Base-by-base conservation (phyloP, 257 asterid genomes). In the Salvia rosmarinus region DNA sequence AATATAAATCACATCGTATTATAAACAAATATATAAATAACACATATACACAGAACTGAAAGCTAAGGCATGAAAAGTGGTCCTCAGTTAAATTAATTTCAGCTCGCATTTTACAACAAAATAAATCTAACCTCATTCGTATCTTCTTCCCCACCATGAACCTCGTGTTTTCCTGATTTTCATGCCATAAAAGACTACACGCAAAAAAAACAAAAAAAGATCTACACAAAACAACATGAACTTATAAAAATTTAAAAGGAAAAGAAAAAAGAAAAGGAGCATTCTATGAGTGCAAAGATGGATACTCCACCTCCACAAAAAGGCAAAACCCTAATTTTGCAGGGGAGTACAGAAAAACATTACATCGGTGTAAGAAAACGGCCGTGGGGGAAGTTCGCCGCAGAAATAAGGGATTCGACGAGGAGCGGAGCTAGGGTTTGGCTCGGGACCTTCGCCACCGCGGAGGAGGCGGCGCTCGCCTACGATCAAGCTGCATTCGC, bases 311-410 rank as follows among this genome's bases (percentile, higher is more conserved):
- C 14, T n/a, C 23, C 17, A n/a, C 50, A 49, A 50, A 17, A 50
- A 17, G 35, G 23, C 42, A 50, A 67, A 50, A 49, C 35, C 50
- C 61, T 67, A 67, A 6, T 34, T 16, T 17, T 19, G 12, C 56
- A 50, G 2, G 35, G 9, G 0, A 16, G 11, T 17, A 6, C 4
- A 7, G n/a, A 71, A 40, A 77, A 55, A 9, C 72, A 73, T 5
- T 80, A 82, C 35, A 44, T 70, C 60, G 89, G 89, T 0, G 87
- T 85, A 1, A 68, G 87, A 25, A 82, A 71, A 57, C 72, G 85
- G 60, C 82, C 89, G 9, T 82, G 89, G 89, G 89, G 87, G 4
- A 82, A 75, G 58, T 84, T 68, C 12, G 85, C 86, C 0, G 86
- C 89, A 0, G 86, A 84, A 43, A 82, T 85, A 7, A 69, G 89